Conservation (phyloP, 495 filamentous ascomycete species). For the Corynascus novoguineensis region DNA sequence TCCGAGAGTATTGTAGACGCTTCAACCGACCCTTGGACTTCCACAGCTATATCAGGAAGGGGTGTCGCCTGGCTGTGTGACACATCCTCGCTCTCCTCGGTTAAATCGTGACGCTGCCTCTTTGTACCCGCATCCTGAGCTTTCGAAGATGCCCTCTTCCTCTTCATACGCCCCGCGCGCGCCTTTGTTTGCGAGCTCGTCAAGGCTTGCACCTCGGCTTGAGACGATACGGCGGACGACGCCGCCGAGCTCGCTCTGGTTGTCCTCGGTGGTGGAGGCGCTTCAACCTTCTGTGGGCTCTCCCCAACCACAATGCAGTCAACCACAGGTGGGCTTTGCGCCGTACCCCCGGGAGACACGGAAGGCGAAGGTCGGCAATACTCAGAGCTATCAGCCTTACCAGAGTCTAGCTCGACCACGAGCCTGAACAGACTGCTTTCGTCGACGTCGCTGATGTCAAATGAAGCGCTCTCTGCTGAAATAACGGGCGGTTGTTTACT, state of each 20-base stretch:
- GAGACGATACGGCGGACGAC: neutral
- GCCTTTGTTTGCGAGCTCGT: slow-evolving; percentile 19
- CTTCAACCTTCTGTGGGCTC: slow-evolving; percentile 9
- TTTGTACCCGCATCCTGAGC: slow-evolving; percentile 16
- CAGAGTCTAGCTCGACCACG: slow-evolving; percentile 41
- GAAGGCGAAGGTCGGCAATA: slow-evolving; percentile 17
- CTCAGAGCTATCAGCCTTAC: slow-evolving; percentile 22
- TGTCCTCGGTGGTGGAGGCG: slow-evolving; percentile 3
- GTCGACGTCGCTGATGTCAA: slow-evolving; percentile 40
- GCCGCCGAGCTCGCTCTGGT: slow-evolving; percentile 14
- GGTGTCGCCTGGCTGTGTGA: slow-evolving; percentile 14
- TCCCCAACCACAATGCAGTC: slow-evolving; percentile 32
- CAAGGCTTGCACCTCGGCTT: neutral
- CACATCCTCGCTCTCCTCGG: slow-evolving; percentile 11
- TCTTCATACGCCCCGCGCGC: slow-evolving; percentile 20
- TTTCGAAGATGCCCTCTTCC: slow-evolving; percentile 24
- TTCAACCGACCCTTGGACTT: neutral
- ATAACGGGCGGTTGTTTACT: neutral
- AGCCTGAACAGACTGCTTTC: slow-evolving; percentile 43
- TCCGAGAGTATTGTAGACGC: neutral
- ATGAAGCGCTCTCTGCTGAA: slow-evolving; percentile 28
- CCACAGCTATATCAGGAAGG: neutral
- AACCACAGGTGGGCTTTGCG: neutral
- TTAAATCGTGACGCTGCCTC: slow-evolving; percentile 15
- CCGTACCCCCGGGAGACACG: slow-evolving; percentile 24